Evolutionary conservation across 2,329 filamentous ascomycete genomes (phyloP).

Genomic region (Trichophyton simii): DNA sequence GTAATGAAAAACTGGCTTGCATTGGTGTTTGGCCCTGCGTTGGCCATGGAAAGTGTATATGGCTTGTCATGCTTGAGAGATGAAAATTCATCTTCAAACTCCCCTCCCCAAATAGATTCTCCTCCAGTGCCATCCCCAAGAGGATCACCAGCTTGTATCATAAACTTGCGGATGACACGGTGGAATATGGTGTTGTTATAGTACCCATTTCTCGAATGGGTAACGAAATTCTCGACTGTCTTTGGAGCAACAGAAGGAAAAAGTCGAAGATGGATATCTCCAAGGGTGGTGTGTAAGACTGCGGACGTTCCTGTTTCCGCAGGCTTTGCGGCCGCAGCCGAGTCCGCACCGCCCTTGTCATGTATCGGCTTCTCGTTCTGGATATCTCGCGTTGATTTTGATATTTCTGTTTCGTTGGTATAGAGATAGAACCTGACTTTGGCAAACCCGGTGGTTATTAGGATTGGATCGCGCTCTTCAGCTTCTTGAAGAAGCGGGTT

Average conservation of each 20-base stretch:
- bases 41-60: constrained; percentile 95
- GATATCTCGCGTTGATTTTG: constrained; percentile 74
- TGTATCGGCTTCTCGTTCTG: constrained; percentile 85
- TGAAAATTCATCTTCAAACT: constrained; percentile 90
- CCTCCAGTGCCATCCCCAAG: constrained; percentile 81
- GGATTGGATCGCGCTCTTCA: constrained; percentile 77
- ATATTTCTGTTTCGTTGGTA: constrained; percentile 74
- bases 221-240: constrained; percentile 94
- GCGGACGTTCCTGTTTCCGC: constrained; percentile 66
- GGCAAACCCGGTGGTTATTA: constrained; percentile 68
- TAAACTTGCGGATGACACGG: constrained; percentile 92
- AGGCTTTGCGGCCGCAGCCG: constrained; percentile 43
- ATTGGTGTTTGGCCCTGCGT: constrained; percentile 89
- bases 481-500: constrained; percentile 91
- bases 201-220: constrained; percentile 76
- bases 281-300: constrained; percentile 80
- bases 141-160: constrained; percentile 82
- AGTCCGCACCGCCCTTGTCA: constrained; percentile 40
- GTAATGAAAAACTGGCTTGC: constrained; percentile 98
- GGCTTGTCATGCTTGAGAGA: constrained; percentile 86
- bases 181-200: constrained; percentile 99
- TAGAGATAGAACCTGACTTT: constrained; percentile 98
- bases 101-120: constrained; percentile 82
- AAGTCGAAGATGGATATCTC: constrained; percentile 84
- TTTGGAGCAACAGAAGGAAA: constrained; percentile 90